Percentiles rank a stretch among this genome's conserved stretches.
phyloP scores from a whole-genome alignment of 495 filamentous ascomycete genomes.

The Penicillium alfredii region DNA sequence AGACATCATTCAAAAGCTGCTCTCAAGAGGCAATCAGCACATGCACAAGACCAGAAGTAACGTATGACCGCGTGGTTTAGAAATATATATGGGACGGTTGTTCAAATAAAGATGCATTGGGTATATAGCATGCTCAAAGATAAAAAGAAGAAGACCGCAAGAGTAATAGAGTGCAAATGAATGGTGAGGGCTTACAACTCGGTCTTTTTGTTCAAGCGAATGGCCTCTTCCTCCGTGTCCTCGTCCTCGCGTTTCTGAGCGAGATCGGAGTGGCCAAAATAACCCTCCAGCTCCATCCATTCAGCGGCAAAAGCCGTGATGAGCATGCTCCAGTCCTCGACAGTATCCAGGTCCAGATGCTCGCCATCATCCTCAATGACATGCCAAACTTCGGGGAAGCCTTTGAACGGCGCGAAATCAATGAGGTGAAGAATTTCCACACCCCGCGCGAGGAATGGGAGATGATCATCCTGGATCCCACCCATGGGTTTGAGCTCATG shows the following conservation, averaged over 20 bases:
- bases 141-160: background rate
- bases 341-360: conserved; percentile 76
- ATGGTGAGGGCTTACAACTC: conserved; percentile 41
- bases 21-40: conserved; percentile 3
- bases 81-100: background rate
- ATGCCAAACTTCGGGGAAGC: conserved; percentile 86
- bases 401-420: conserved; percentile 46
- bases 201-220: conserved; percentile 29
- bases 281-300: conserved; percentile 87
- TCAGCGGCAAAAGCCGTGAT: conserved; percentile 80
- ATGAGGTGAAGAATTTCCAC: conserved; percentile 88
- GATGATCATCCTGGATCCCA: conserved; percentile 76
- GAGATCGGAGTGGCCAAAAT: conserved; percentile 6
- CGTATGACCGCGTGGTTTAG: background rate
- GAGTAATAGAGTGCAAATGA: conserved; percentile 4
- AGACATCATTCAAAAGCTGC: conserved; percentile 10
- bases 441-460: conserved; percentile 79
- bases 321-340: conserved; percentile 82
- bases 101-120: conserved; percentile 2
- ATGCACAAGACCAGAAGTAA: background rate
- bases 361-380: conserved; percentile 74
- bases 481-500: conserved; percentile 38
- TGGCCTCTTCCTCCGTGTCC: conserved; percentile 13
- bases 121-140: conserved; percentile 13
- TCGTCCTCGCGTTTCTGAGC: conserved; percentile 6